Conservation (phyloP, 2,329 filamentous ascomycete genomes). For the Fusarium chuoi region DNA sequence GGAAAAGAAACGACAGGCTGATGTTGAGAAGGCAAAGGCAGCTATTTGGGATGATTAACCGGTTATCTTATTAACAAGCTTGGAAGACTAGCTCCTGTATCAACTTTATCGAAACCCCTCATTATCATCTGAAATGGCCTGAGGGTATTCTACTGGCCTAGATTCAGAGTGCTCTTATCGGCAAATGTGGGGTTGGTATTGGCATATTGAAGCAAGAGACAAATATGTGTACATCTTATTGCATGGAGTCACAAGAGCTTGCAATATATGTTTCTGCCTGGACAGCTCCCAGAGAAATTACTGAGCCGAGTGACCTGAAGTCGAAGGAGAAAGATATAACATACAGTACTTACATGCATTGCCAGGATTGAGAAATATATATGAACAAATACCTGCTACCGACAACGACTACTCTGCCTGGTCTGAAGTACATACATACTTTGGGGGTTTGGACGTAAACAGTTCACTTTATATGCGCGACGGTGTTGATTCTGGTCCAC, state of each 20-base stretch:
- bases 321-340: not conserved
- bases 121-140: not conserved
- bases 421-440: not conserved
- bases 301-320: not conserved
- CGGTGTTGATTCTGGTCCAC: not conserved
- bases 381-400: not conserved
- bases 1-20: conserved; percentile 67
- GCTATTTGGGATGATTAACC: conserved; percentile 84
- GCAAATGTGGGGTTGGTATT: not conserved
- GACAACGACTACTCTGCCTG: not conserved
- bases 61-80: not conserved
- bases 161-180: not conserved
- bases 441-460: not conserved
- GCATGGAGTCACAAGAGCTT: not conserved
- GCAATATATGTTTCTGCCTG: not conserved
- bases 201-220: no score
- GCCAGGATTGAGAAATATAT: not conserved
- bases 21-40: conserved; percentile 79
- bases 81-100: not conserved
- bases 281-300: not conserved
- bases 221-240: not conserved
- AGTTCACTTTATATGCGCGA: not conserved
- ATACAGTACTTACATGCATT: not conserved
- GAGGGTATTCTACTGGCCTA: not conserved
- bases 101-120: not conserved